Percentiles rank a stretch among this genome's conserved stretches.
Evolutionary conservation across 140 eudicot species (phyloP).

Genomic region (Oenanthe javanica): DNA sequence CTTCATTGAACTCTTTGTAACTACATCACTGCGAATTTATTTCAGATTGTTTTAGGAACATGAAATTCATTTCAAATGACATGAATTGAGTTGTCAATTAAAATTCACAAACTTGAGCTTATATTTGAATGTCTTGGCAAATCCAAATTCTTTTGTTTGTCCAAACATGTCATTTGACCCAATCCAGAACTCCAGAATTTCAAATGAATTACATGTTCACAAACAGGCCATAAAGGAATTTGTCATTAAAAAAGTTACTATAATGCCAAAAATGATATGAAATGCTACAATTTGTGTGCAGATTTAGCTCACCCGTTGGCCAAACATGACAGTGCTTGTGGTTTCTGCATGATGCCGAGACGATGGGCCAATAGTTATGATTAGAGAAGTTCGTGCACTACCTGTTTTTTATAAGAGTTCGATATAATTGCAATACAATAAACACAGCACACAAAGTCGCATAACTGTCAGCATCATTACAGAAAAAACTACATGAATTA

Average conservation of each 20-base stretch:
- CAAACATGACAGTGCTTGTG: slow-evolving; percentile 88
- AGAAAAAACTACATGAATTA: not conserved
- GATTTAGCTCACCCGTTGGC: slow-evolving; percentile 66
- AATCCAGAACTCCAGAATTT: no score
- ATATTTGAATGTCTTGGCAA: no score
- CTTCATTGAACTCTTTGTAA: not conserved
- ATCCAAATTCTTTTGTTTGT: no score
- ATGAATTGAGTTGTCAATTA: no score
- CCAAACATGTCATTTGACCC: no score
- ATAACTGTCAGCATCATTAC: not conserved
- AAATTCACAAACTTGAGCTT: no score
- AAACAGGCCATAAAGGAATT: not conserved
- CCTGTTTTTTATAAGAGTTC: slow-evolving; percentile 40
- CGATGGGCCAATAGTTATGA: slow-evolving; percentile 82
- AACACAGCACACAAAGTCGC: slow-evolving; percentile 8
- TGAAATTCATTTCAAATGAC: no score
- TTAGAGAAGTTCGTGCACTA: slow-evolving; percentile 86
- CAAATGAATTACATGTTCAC: no score
- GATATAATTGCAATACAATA: slow-evolving; percentile 15
- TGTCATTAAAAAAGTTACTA: not conserved
- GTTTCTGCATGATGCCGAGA: slow-evolving; percentile 80
- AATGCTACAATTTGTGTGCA: not conserved
- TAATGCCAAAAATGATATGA: not conserved
- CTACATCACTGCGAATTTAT: not conserved
- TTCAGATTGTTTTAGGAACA: not conserved